Conservation (phyloP, 345 rosid species). For the Linum tenue region DNA sequence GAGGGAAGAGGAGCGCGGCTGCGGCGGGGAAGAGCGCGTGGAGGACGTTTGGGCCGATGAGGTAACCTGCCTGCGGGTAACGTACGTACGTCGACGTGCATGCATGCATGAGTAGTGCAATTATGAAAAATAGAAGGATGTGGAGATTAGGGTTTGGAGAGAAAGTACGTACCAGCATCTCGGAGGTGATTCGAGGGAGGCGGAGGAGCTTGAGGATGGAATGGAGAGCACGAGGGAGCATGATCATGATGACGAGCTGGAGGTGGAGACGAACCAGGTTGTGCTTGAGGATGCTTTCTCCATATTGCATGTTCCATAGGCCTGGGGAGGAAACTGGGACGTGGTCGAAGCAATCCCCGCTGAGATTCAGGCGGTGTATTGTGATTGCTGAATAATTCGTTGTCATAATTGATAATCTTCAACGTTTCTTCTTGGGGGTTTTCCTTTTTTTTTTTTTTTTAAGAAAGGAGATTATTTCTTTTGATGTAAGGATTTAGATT, state of each 20-base stretch:
- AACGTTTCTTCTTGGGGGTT: too few relatives aligned
- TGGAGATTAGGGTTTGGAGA: neutral
- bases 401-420: neutral
- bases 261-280: constrained; percentile 15
- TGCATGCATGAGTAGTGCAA: neutral
- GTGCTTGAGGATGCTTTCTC: constrained; percentile 16
- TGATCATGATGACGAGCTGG: constrained; percentile 10
- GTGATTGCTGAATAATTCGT: constrained; percentile 10
- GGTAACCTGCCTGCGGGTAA: constrained; percentile 21
- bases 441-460: too few relatives aligned
- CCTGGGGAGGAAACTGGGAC: constrained; percentile 19
- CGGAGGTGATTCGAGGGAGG: constrained; percentile 22
- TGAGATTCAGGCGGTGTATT: neutral
- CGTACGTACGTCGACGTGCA: neutral
- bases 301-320: constrained; percentile 9
- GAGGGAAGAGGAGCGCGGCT: constrained; percentile 16
- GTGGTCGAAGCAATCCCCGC: constrained; percentile 13
- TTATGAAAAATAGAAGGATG: too few relatives aligned
- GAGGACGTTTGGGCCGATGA: constrained; percentile 21
- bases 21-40: constrained; percentile 9
- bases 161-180: constrained; percentile 20
- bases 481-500: too few relatives aligned
- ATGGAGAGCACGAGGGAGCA: constrained; percentile 14
- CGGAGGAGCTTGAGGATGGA: constrained; percentile 7
- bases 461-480: too few relatives aligned